phyloP scores from a whole-genome alignment of 805 yeast species.

The Teunomyces aglyptinius region DNA sequence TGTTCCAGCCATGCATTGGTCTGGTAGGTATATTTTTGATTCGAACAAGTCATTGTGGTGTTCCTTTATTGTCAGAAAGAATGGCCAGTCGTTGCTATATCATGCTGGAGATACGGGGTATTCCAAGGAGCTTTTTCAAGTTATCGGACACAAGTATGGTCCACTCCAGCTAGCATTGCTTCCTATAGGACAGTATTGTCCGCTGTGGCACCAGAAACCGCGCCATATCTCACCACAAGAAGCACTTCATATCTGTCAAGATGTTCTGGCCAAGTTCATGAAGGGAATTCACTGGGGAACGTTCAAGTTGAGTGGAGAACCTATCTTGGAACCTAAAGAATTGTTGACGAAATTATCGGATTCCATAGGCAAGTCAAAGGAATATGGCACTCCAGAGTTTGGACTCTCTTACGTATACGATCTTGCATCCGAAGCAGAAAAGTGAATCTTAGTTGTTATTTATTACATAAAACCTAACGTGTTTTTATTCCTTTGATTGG shows the following conservation, averaged over 20 bases:
- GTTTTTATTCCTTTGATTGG: not conserved
- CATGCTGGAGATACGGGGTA: conserved; percentile 98
- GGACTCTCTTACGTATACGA: conserved; percentile 68
- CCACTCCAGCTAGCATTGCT: conserved; percentile 59
- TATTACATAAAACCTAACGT: not conserved
- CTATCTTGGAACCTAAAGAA: conserved; percentile 78
- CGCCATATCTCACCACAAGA: conserved; percentile 85
- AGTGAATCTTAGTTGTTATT: not conserved
- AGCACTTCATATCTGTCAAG: conserved; percentile 63
- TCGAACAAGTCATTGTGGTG: conserved; percentile 86
- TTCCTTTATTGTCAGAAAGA: conserved; percentile 68
- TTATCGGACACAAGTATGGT: conserved; percentile 66
- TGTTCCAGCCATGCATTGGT: conserved; percentile 97
- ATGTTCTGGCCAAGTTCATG: conserved; percentile 57
- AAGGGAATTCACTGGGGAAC: conserved; percentile 98
- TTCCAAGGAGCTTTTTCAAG: conserved; percentile 64
- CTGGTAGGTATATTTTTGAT: conserved; percentile 80
- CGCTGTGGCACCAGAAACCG: conserved; percentile 90
- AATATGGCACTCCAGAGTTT: conserved; percentile 65
- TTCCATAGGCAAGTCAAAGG: conserved; percentile 29
- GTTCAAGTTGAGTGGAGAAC: conserved; percentile 83
- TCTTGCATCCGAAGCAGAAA: conserved; percentile 16
- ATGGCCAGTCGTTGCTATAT: conserved; percentile 70
- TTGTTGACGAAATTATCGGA: conserved; percentile 52
- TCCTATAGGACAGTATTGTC: conserved; percentile 95